Percentiles rank a stretch among this genome's conserved stretches.
Conservation (phyloP, 306 rosid species). For the Geum urbanum region DNA sequence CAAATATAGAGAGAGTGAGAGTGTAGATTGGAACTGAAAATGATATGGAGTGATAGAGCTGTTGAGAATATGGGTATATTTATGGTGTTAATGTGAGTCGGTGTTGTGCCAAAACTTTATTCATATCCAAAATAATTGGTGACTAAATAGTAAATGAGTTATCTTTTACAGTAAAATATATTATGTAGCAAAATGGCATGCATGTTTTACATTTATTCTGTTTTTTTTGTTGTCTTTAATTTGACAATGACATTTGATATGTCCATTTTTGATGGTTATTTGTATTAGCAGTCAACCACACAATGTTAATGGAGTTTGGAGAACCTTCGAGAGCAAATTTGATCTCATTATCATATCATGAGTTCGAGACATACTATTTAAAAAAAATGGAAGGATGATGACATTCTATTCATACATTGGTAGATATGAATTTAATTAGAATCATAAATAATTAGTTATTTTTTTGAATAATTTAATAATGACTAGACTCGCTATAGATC, state of each 20-base stretch:
- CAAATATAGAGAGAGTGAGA: neutral
- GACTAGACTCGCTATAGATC: neutral
- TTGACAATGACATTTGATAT: neutral
- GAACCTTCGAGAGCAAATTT: neutral
- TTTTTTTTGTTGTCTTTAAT: neutral
- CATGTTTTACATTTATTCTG: neutral
- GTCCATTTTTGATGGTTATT: neutral
- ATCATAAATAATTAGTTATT: neutral
- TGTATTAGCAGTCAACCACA: neutral
- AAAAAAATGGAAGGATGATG: too few relatives aligned
- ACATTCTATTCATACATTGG: neutral
- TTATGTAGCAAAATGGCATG: neutral
- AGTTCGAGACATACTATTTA: too few relatives aligned
- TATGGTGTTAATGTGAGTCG: neutral
- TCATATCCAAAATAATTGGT: neutral
- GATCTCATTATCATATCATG: neutral
- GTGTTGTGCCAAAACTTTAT: neutral
- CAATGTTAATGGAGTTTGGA: neutral
- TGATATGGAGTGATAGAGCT: neutral
- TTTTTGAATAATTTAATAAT: neutral
- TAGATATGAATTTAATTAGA: neutral
- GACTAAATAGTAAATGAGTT: neutral
- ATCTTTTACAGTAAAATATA: too few relatives aligned
- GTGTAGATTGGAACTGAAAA: neutral
- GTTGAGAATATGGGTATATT: neutral